Base-by-base conservation (phyloP, 1,284 basidiomycete genomes). In the Inonotus hispidus region DNA sequence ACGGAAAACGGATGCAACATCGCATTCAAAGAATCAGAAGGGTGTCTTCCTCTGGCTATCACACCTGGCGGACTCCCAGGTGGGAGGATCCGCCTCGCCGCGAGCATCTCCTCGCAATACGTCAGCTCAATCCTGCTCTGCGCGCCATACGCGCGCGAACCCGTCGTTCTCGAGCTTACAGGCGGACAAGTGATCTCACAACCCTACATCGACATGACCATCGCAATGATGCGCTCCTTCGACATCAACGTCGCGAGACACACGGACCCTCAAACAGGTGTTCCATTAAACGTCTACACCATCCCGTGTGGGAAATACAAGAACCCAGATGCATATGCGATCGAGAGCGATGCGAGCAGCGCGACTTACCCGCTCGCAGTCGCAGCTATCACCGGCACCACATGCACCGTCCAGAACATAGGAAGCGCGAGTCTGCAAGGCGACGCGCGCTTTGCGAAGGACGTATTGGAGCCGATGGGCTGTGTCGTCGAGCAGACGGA, bases 121-220 rank as follows among this genome's bases (percentile, higher is more conserved):
- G 97, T 99, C 39, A 97, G 94, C 1, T 95, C 94, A 1, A 93
- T 98, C 72, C 82, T 99, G 7, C 88, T 99, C 39, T 97, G 94
- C 70, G 95, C 96, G 0, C 96, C 96, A 0, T 99, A 98, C 71
- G 95, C 96, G 0, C 71, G 76, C 41, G 82, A 93, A 69, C 80
- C 88, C 13, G 84, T 98, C 65, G 88, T 86, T 3, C 86, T 99
- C 62, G 92, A 97, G 75, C 85, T 99, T 63, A 90, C 86, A 0
- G 95, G 95, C 25, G 94, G 92, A 2, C 85, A 91, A 69, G 97
- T 99, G 71, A 98, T 99, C 74, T 97, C 94, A 19, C 96, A 98
- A 76, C 95, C 95, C 2, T 99, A 99, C 79, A 99, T 99, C 74
- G 95, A 99, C 77, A 98, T 99, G 95, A 99, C 97, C 3, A 90